Conservation (phyloP, 306 rosid species). For the Trifolium pratense region DNA sequence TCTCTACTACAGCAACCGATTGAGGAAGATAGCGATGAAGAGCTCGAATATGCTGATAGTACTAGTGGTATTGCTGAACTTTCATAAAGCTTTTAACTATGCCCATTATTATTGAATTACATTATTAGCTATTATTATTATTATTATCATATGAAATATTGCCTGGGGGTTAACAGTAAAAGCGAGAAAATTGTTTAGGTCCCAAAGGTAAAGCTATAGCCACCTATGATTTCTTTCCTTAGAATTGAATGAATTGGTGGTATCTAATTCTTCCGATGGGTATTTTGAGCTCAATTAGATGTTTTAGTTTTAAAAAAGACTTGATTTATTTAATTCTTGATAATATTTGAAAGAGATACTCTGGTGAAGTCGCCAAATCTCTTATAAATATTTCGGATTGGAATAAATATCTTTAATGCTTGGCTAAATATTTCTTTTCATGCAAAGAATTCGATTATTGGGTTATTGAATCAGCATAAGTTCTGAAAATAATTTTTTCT, state of each 20-base stretch:
- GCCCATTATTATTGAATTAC: conserved; percentile 19
- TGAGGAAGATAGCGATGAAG: conserved; percentile 95
- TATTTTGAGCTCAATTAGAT: conserved; percentile 9
- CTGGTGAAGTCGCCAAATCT: conserved; percentile 4
- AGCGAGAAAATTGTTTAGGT: conserved; percentile 13
- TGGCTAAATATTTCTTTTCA: conserved; percentile 13
- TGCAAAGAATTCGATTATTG: neutral
- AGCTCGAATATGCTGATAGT: conserved; percentile 95
- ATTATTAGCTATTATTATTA: conserved; percentile 16
- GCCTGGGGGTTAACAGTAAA: neutral
- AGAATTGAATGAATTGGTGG: conserved; percentile 1
- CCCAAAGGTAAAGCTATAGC: conserved; percentile 13
- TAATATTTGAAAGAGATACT: conserved; percentile 13
- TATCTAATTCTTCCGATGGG: conserved; percentile 13
- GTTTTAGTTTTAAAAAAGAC: neutral
- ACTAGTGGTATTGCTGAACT: conserved; percentile 67
- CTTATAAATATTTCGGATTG: conserved; percentile 20
- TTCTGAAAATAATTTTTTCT: neutral
- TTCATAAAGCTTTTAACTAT: conserved; percentile 42
- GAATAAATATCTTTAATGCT: conserved; percentile 23
- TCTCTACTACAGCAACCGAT: conserved; percentile 84
- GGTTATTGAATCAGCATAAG: neutral
- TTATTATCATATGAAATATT: conserved; percentile 32
- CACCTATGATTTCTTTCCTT: neutral
- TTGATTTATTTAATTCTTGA: neutral